Conservation (phyloP, 2,329 filamentous ascomycete genomes). For the Apiospora rasikravindrae region DNA sequence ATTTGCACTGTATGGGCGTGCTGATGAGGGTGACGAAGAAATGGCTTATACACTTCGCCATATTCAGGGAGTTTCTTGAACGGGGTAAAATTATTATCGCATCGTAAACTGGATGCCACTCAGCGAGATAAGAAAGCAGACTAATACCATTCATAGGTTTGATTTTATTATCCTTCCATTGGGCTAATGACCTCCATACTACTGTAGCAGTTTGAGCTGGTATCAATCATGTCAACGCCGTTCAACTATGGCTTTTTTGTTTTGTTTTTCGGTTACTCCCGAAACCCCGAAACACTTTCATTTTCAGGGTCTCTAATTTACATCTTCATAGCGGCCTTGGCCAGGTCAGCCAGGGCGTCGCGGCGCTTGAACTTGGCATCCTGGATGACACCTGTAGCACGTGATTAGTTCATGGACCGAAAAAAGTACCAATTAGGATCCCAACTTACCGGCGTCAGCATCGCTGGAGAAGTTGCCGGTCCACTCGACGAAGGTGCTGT, state of each 20-base stretch:
- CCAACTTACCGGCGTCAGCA: slow-evolving; percentile 63
- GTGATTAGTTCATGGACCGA: slow-evolving; percentile 27
- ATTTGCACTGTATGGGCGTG: not conserved
- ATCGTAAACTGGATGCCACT: not conserved
- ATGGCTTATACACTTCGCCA: not conserved
- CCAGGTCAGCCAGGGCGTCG: slow-evolving; percentile 71
- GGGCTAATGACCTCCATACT: slow-evolving; percentile 6
- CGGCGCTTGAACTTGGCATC: slow-evolving; percentile 79
- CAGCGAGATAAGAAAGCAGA: not conserved
- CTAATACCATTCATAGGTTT: not conserved
- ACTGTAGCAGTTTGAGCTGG: slow-evolving; percentile 3
- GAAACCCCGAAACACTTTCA: not conserved
- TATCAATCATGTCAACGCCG: slow-evolving; percentile 9
- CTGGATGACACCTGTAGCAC: slow-evolving; percentile 66
- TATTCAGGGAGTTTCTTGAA: not conserved
- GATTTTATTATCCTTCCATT: not conserved
- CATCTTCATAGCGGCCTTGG: slow-evolving; percentile 51
- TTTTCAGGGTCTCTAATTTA: slow-evolving; percentile 21
- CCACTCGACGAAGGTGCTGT: slow-evolving; percentile 72
- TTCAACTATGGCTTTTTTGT: not conserved
- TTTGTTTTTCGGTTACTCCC: not conserved
- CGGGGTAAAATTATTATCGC: not conserved
- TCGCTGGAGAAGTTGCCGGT: slow-evolving; percentile 72
- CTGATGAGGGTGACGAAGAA: not conserved
- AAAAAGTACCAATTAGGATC: too few species aligned